These are phyloP conservation scores for Epichloe festucae DNA, from an alignment of 2,329 filamentous ascomycete species.

Conservation along the genomic window DNA sequence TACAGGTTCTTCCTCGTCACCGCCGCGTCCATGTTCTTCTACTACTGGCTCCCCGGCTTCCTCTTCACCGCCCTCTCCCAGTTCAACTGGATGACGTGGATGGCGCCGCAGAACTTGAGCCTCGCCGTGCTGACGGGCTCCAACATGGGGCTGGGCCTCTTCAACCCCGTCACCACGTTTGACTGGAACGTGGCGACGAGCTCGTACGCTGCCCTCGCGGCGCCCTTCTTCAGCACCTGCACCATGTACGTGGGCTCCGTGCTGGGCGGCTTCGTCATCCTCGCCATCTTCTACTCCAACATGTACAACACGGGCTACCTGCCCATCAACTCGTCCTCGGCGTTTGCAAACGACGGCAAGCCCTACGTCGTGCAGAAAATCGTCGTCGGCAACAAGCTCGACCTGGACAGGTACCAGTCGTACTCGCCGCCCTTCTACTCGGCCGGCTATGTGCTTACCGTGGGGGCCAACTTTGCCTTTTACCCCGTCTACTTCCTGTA, in stretches of 20 bases:
- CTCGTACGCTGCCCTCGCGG: constrained; percentile 24
- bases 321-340: constrained; percentile 31
- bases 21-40: constrained; percentile 34
- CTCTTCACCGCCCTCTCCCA: constrained; percentile 32
- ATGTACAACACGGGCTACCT: constrained; percentile 31
- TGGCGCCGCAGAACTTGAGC: constrained; percentile 29
- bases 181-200: constrained; percentile 28
- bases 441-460: constrained; percentile 27
- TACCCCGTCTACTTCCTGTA: constrained; percentile 31
- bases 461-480: constrained; percentile 31
- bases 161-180: constrained; percentile 25
- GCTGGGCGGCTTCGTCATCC: constrained; percentile 24
- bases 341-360: constrained; percentile 29
- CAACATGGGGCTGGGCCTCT: constrained; percentile 24
- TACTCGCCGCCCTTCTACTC: constrained; percentile 33
- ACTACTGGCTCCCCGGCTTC: constrained; percentile 40
- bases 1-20: constrained; percentile 31
- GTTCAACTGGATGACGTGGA: constrained; percentile 46
- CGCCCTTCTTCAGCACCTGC: constrained; percentile 26
- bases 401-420: constrained; percentile 24
- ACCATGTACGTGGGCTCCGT: constrained; percentile 23
- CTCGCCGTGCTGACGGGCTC: constrained; percentile 28
- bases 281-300: constrained; percentile 29
- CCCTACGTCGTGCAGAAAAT: constrained; percentile 22
- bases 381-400: constrained; percentile 24